These are phyloP conservation scores for Penicillium samsonianum DNA, from an alignment of 495 filamentous ascomycete species.

Conservation along the genomic window DNA sequence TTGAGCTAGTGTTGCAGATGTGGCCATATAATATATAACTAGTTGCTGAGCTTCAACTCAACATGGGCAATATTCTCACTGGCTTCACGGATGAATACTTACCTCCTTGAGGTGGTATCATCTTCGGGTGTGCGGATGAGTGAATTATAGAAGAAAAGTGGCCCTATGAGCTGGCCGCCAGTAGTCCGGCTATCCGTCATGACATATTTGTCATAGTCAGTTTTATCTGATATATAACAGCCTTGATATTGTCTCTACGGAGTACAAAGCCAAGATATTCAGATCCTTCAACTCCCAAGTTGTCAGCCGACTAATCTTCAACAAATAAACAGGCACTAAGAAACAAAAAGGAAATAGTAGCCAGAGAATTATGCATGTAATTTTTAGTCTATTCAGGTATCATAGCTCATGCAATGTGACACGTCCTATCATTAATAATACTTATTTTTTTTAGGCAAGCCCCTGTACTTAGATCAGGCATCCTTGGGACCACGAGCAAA, in stretches of 20 bases:
- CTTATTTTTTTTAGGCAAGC: conserved; percentile 18
- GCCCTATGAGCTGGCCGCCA: neutral
- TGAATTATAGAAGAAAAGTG: neutral
- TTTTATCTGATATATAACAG: neutral
- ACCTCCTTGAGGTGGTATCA: neutral
- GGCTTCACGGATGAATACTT: neutral
- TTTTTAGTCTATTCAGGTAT: conserved; percentile 6
- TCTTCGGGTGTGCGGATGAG: neutral
- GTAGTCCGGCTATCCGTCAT: neutral
- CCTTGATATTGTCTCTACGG: neutral
- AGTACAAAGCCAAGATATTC: neutral
- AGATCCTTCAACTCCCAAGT: neutral
- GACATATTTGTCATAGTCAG: neutral
- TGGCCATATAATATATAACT: no score
- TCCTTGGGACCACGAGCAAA: conserved; percentile 38
- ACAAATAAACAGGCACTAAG: neutral
- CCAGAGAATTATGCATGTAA: neutral
- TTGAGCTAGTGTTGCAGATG: no score
- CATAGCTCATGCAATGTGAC: conserved; percentile 11
- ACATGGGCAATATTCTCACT: neutral
- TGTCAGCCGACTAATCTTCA: no score
- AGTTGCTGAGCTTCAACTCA: no score
- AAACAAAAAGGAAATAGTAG: no score
- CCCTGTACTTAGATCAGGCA: neutral
- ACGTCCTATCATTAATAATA: conserved; percentile 23